These are phyloP conservation scores for Aspergillus leporis DNA, from an alignment of 495 filamentous ascomycete genomes.

Conservation along the genomic window DNA sequence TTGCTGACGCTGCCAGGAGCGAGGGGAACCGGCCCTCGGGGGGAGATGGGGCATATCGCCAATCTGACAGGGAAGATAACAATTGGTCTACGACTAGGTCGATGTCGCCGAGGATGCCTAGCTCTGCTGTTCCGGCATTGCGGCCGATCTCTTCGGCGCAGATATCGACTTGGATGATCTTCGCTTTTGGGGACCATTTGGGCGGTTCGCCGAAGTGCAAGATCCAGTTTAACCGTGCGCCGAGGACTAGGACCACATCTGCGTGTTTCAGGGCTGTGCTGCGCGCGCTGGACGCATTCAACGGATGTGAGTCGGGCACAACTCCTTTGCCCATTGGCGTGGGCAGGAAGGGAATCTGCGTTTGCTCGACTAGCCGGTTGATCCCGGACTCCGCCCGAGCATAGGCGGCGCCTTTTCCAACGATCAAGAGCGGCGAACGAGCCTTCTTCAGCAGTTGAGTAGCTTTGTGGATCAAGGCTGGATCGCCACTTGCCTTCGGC, in stretches of 20 bases:
- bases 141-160: constrained; percentile 57
- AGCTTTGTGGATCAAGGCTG: constrained; percentile 42
- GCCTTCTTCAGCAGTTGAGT: constrained; percentile 50
- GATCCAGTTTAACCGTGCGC: constrained; percentile 66
- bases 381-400: constrained; percentile 53
- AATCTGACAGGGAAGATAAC: constrained; percentile 34
- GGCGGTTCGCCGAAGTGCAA: constrained; percentile 61
- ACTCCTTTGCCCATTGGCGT: constrained; percentile 68
- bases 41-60: constrained; percentile 47
- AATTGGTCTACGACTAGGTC: constrained; percentile 53
- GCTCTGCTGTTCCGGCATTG: constrained; percentile 44
- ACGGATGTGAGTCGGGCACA: constrained; percentile 55
- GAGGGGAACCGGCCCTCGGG: constrained; percentile 31
- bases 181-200: constrained; percentile 55
- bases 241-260: constrained; percentile 61
- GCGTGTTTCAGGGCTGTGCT: constrained; percentile 57
- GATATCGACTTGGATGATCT: constrained; percentile 63
- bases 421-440: constrained; percentile 55
- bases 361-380: constrained; percentile 47
- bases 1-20: constrained; percentile 35
- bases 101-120: constrained; percentile 57
- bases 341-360: constrained; percentile 59
- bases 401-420: constrained; percentile 65
- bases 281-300: constrained; percentile 57
- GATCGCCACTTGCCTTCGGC: constrained; percentile 47